Evolutionary conservation across 352 stramenopile genomes (phyloP).

Genomic region (Globisporangium spinosum): DNA sequence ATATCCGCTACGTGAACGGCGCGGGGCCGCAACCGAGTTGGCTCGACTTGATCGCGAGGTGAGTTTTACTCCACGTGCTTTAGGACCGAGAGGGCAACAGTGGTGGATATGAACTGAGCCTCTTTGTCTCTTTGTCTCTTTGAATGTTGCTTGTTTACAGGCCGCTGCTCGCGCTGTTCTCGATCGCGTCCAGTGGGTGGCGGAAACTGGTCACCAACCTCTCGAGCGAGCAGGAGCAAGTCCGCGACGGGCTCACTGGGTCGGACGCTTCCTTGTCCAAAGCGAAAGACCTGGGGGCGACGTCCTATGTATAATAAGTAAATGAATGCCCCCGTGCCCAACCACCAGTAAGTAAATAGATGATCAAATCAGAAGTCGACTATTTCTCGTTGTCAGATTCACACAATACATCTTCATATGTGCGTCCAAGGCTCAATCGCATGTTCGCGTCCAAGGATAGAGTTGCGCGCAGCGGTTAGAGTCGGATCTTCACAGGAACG

Average conservation of each 20-base stretch:
- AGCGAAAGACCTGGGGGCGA: constrained; percentile 7
- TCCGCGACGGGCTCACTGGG: neutral
- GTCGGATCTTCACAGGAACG: neutral
- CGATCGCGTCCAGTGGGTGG: constrained; percentile 60
- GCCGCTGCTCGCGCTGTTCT: constrained; percentile 57
- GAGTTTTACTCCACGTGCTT: constrained; percentile 1
- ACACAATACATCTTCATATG: too few relatives aligned
- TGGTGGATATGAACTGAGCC: neutral
- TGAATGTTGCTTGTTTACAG: constrained; percentile 18
- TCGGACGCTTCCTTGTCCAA: constrained; percentile 10
- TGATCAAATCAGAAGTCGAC: neutral
- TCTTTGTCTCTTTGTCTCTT: constrained; percentile 13
- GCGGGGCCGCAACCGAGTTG: constrained; percentile 52
- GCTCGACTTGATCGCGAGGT: constrained; percentile 67
- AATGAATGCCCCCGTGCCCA: neutral
- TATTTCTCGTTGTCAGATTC: too few relatives aligned
- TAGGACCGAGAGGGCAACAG: neutral
- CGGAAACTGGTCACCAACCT: constrained; percentile 59
- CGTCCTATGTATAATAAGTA: constrained; percentile 18
- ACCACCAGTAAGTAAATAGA: neutral
- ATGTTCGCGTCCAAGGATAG: neutral
- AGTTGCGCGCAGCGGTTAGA: neutral
- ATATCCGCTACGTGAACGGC: constrained; percentile 85
- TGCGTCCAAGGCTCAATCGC: too few relatives aligned
- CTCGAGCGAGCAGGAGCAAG: constrained; percentile 19